phyloP scores from a whole-genome alignment of 1,284 basidiomycete genomes.

The Fomes fomentarius region DNA sequence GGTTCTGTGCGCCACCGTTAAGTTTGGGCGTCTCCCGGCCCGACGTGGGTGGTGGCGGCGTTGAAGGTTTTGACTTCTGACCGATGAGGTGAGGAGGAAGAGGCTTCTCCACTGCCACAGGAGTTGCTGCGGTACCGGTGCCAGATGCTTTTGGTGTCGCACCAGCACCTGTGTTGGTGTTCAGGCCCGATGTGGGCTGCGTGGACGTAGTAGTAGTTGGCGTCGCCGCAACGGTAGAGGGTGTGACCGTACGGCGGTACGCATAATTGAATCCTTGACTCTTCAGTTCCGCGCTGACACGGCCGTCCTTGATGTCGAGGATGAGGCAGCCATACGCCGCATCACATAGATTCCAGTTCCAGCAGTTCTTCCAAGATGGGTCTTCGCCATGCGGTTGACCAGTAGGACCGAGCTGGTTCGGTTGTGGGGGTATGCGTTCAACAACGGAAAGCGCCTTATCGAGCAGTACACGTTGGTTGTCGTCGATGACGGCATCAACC shows the following conservation, averaged over 20 bases:
- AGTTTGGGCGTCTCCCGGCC: conserved; percentile 42
- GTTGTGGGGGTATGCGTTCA: conserved; percentile 74
- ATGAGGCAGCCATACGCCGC: conserved; percentile 90
- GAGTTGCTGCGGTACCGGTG: conserved; percentile 26
- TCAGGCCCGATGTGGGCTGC: conserved; percentile 33
- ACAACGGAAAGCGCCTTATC: conserved; percentile 90
- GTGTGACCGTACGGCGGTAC: conserved; percentile 75
- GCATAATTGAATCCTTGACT: conserved; percentile 98
- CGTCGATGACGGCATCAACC: conserved; percentile 92
- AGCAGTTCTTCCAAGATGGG: conserved; percentile 95
- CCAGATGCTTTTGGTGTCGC: conserved; percentile 34
- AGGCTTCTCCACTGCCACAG: conserved; percentile 27
- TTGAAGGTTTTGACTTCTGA: conserved; percentile 35
- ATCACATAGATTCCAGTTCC: conserved; percentile 98
- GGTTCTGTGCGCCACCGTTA: conserved; percentile 36
- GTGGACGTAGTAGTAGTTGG: conserved; percentile 43
- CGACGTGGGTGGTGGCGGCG: conserved; percentile 36
- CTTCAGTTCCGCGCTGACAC: conserved; percentile 90
- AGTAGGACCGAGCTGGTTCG: conserved; percentile 57
- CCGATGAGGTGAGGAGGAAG: conserved; percentile 31
- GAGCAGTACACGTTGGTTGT: conserved; percentile 86
- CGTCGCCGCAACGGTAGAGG: conserved; percentile 44
- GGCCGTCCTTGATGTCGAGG: conserved; percentile 88
- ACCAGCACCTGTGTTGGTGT: conserved; percentile 28
- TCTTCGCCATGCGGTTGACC: conserved; percentile 68